These are phyloP conservation scores for Aspergillus nanangensis DNA, from an alignment of 495 filamentous ascomycete species.

Conservation along the genomic window DNA sequence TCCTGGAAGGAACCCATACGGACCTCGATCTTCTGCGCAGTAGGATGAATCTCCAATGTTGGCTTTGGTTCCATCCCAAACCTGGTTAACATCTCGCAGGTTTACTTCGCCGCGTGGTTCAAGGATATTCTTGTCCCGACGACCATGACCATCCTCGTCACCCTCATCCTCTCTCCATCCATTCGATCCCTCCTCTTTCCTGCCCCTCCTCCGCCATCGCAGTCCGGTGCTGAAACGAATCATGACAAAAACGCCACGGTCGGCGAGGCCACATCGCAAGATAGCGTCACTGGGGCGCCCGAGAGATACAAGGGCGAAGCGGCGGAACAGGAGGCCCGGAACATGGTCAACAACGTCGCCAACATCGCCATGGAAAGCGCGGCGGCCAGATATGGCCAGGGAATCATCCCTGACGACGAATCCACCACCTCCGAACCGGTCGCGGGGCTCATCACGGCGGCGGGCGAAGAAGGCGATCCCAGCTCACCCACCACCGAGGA, in stretches of 20 bases:
- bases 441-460: constrained; percentile 41
- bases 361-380: constrained; percentile 71
- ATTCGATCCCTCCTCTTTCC: constrained; percentile 66
- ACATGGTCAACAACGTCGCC: constrained; percentile 71
- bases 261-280: constrained; percentile 26
- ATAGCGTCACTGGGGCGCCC: constrained; percentile 74
- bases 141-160: constrained; percentile 52
- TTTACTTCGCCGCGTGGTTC: constrained; percentile 70
- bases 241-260: not conserved
- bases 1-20: constrained; percentile 76
- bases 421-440: constrained; percentile 52
- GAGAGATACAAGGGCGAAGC: constrained; percentile 83
- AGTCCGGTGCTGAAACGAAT: constrained; percentile 60
- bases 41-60: constrained; percentile 38
- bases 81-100: constrained; percentile 30
- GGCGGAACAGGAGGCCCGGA: constrained; percentile 78
- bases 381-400: constrained; percentile 63
- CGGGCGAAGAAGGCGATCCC: constrained; percentile 53
- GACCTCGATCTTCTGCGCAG: constrained; percentile 62
- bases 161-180: constrained; percentile 61
- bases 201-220: constrained; percentile 61
- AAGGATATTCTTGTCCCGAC: constrained; percentile 63
- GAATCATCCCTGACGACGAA: constrained; percentile 37
- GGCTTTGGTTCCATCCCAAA: not conserved
- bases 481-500: constrained; percentile 29